Evolutionary conservation across 352 stramenopile genomes (phyloP).

Genomic region (Aphanomyces cochlioides): DNA sequence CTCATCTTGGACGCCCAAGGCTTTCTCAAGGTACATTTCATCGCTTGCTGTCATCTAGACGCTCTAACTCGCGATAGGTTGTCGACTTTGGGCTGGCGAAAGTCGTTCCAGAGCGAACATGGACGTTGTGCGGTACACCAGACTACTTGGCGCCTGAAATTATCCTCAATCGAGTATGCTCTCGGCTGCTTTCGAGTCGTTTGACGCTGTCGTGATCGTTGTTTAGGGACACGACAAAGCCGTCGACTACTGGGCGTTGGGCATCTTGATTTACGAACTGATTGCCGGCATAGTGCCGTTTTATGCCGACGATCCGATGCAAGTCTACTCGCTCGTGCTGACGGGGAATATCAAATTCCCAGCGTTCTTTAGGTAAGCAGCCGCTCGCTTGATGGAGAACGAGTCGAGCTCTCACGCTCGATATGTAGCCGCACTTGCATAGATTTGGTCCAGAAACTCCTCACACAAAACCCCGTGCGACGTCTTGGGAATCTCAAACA

Average conservation of each 20-base stretch:
- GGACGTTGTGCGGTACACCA: constrained; percentile 89
- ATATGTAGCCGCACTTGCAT: constrained; percentile 50
- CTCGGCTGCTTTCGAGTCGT: neutral
- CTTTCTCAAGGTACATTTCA: constrained; percentile 65
- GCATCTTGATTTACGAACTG: constrained; percentile 89
- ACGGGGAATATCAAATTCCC: constrained; percentile 85
- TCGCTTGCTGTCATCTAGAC: neutral
- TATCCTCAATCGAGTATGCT: constrained; percentile 69
- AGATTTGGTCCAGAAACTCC: constrained; percentile 86
- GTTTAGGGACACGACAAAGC: constrained; percentile 77
- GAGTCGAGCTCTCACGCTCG: no score
- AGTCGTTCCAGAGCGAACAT: constrained; percentile 78
- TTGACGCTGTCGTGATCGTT: neutral
- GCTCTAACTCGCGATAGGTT: constrained; percentile 33
- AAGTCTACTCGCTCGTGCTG: constrained; percentile 90
- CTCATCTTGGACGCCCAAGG: constrained; percentile 80
- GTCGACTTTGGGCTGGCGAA: constrained; percentile 91
- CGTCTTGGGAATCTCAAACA: constrained; percentile 81
- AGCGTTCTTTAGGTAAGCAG: constrained; percentile 60
- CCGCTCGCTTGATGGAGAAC: neutral
- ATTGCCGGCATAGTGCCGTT: constrained; percentile 83
- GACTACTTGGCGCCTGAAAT: constrained; percentile 93
- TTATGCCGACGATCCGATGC: constrained; percentile 87
- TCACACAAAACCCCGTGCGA: constrained; percentile 70
- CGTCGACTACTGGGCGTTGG: constrained; percentile 90